These are phyloP conservation scores for Hygrophoropsis aurantiaca DNA, from an alignment of 768 basidiomycete genomes.

Conservation along the genomic window DNA sequence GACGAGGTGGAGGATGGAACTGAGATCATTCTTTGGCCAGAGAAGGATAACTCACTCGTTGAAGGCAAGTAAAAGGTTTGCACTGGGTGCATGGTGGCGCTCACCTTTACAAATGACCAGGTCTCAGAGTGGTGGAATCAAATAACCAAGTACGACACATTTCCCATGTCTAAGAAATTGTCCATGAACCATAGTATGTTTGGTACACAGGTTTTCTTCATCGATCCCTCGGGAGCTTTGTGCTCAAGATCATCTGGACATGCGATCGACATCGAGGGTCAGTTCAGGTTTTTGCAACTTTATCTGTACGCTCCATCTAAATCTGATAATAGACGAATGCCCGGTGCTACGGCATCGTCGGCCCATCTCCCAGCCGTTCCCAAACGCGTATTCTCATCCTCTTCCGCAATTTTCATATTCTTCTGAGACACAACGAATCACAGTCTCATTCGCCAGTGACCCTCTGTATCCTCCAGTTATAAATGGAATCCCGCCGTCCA, in stretches of 20 bases:
- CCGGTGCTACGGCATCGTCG: conserved; percentile 76
- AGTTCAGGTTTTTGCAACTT: conserved; percentile 6
- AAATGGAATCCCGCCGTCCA: conserved; percentile 27
- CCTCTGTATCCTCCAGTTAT: conserved; percentile 54
- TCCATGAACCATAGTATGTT: background rate
- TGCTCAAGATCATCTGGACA: conserved; percentile 81
- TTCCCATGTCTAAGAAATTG: background rate
- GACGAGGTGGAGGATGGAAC: conserved; percentile 37
- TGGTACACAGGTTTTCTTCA: conserved; percentile 69
- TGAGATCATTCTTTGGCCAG: conserved; percentile 63
- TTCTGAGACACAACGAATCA: conserved; percentile 54
- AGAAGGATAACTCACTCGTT: conserved; percentile 74
- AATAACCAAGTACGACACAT: conserved; percentile 64
- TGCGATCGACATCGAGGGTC: conserved; percentile 79
- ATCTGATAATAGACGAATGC: conserved; percentile 47
- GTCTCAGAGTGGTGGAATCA: conserved; percentile 62
- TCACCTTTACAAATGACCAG: conserved; percentile 33
- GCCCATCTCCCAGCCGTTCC: conserved; percentile 74
- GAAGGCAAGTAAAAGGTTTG: conserved; percentile 58
- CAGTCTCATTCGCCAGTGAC: conserved; percentile 58
- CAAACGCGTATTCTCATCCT: conserved; percentile 75
- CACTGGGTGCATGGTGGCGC: background rate
- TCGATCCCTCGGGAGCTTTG: conserved; percentile 73
- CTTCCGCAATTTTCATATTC: conserved; percentile 69
- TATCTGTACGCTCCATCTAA: conserved; percentile 5